A percentile compares a stretch with the other conserved stretches of the same genome.
These are phyloP conservation scores for Dendrobium huoshanense DNA, from an alignment of 106 monocot genomes.

Conservation along the genomic window DNA sequence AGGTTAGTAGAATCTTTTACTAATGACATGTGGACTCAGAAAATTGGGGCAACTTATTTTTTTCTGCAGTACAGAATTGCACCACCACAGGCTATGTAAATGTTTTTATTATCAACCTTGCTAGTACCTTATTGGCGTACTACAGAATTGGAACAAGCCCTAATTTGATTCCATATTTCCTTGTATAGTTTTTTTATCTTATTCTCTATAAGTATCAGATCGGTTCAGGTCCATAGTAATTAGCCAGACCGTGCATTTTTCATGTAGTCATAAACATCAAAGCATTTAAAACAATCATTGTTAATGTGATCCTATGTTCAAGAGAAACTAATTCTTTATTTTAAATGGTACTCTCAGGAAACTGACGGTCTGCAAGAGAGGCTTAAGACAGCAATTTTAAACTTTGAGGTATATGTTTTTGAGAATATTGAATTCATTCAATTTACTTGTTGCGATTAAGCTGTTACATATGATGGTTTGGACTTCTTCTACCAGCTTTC, in stretches of 20 bases:
- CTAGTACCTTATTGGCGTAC: neutral
- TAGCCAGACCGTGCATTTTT: neutral
- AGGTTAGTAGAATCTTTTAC: neutral
- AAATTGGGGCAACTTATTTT: neutral
- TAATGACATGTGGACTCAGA: neutral
- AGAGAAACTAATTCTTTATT: slow-evolving; percentile 18
- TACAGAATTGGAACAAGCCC: neutral
- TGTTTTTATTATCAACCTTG: neutral
- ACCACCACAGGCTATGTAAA: neutral
- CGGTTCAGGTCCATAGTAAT: neutral
- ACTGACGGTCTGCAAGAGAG: slow-evolving; percentile 49
- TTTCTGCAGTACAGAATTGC: neutral
- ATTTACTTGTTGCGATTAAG: neutral
- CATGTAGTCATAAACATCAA: too few relatives aligned
- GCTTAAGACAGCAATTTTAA: slow-evolving; percentile 33
- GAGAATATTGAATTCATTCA: neutral
- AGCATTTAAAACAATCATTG: neutral
- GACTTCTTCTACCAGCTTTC: too few relatives aligned
- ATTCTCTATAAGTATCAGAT: neutral
- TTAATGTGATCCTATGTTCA: neutral
- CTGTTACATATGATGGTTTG: neutral
- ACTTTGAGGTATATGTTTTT: slow-evolving; percentile 41
- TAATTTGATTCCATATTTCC: neutral
- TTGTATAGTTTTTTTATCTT: neutral
- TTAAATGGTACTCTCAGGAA: slow-evolving; percentile 38